These are phyloP conservation scores for Keqinozyma sinolaborantium DNA, from an alignment of 1,139 yeast genomes.

Conservation along the genomic window DNA sequence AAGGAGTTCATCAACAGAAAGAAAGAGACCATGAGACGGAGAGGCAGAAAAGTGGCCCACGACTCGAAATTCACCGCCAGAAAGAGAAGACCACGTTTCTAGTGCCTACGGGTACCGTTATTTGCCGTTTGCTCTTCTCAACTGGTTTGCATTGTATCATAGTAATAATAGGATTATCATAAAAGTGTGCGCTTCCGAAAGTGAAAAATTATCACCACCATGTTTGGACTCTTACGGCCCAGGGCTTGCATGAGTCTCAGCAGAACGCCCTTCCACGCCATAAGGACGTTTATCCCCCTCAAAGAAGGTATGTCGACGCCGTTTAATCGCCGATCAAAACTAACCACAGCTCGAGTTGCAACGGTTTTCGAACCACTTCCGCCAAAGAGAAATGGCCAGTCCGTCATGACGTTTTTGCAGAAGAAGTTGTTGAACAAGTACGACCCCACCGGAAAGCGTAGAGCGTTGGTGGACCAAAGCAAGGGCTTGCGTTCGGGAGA, in stretches of 20 bases:
- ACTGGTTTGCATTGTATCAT: neutral
- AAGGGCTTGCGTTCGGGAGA: conserved; percentile 78
- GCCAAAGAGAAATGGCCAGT: conserved; percentile 46
- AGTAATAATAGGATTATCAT: neutral
- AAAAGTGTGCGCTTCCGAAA: no score
- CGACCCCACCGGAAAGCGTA: conserved; percentile 74
- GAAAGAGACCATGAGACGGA: conserved; percentile 88
- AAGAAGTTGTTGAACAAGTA: conserved; percentile 50
- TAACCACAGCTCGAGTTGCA: conserved; percentile 19
- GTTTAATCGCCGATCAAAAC: neutral
- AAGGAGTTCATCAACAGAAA: conserved; percentile 84
- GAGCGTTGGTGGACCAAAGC: conserved; percentile 50
- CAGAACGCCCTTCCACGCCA: conserved; percentile 7
- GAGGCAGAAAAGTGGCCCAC: conserved; percentile 85
- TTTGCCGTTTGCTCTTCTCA: neutral
- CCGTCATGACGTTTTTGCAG: conserved; percentile 45
- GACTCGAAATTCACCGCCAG: conserved; percentile 94
- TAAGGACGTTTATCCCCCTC: conserved; percentile 19
- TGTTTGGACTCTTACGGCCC: neutral
- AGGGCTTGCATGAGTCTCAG: conserved; percentile 2
- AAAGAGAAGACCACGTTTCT: conserved; percentile 84
- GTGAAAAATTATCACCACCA: neutral
- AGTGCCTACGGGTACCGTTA: no score
- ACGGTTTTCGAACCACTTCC: conserved; percentile 55
- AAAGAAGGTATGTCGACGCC: conserved; percentile 16